phyloP scores from a whole-genome alignment of 83 land plant genomes.

The Larix sibirica region DNA sequence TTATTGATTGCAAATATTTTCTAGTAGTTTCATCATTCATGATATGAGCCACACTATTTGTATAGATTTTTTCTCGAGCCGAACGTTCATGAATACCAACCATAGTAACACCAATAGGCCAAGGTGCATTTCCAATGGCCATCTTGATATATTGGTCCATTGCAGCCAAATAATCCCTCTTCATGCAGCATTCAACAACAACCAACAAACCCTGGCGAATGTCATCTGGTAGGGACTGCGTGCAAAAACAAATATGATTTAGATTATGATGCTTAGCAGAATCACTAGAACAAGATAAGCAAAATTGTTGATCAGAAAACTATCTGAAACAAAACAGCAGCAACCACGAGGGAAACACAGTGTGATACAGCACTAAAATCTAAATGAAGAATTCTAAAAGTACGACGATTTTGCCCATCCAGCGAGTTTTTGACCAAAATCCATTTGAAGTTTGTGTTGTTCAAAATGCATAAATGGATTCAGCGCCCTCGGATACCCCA shows the following conservation, averaged over 20 bases:
- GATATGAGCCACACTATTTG: slow-evolving; percentile 98
- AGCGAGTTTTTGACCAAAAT: too few relatives aligned
- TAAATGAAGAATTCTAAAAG: too few relatives aligned
- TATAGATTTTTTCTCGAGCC: slow-evolving; percentile 97
- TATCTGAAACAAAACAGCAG: background rate
- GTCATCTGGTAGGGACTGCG: slow-evolving; percentile 91
- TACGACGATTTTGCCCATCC: too few relatives aligned
- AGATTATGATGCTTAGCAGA: background rate
- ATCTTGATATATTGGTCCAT: slow-evolving; percentile 97
- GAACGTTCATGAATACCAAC: slow-evolving; percentile 99
- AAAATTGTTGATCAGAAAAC: background rate
- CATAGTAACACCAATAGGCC: slow-evolving; percentile 99
- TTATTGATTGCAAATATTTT: slow-evolving; percentile 92
- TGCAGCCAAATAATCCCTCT: slow-evolving; percentile 90
- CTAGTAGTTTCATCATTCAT: slow-evolving; percentile 99
- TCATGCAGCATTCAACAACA: slow-evolving; percentile 81
- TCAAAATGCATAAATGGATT: too few relatives aligned
- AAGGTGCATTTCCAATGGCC: slow-evolving; percentile 98
- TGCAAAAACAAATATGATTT: background rate
- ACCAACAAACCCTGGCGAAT: slow-evolving; percentile 81
- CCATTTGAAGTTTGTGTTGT: too few relatives aligned
- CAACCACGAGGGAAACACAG: background rate
- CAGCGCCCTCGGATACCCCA: too few relatives aligned
- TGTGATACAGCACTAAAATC: too few relatives aligned
- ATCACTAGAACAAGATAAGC: slow-evolving; percentile 6